These are phyloP conservation scores for Botrytis galanthina DNA, from an alignment of 2,329 filamentous ascomycete genomes.

Conservation along the genomic window DNA sequence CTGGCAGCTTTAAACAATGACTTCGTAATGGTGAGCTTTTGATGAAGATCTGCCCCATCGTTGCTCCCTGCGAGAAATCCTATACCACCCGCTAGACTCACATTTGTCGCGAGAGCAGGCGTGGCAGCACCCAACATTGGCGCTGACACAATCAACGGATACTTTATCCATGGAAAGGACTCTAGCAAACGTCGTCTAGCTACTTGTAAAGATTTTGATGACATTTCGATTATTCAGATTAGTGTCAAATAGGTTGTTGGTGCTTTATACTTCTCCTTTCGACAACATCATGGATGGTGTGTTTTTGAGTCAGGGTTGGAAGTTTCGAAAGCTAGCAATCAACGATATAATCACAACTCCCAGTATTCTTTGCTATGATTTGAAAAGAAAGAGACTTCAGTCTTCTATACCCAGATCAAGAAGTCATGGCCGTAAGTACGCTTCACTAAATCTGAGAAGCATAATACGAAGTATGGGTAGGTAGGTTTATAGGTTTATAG, in stretches of 20 bases:
- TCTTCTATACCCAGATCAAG: accelerated
- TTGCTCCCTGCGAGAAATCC: slow-evolving; percentile 47
- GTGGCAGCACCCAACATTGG: slow-evolving; percentile 67
- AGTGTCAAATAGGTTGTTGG: not conserved
- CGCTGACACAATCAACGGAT: slow-evolving; percentile 53
- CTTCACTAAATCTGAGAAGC: not conserved
- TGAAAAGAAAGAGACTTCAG: not conserved
- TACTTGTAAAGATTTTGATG: not conserved
- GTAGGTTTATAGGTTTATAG: too few species aligned
- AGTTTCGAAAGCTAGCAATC: not conserved
- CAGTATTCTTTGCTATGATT: too few species aligned
- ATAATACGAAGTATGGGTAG: too few species aligned
- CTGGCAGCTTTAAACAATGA: not conserved
- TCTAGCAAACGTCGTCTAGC: not conserved
- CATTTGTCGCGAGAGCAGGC: slow-evolving; percentile 54
- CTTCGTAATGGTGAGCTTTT: not conserved
- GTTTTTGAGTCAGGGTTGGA: not conserved
- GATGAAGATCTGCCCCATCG: slow-evolving; percentile 31
- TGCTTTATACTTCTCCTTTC: not conserved
- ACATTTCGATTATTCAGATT: not conserved
- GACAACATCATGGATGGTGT: not conserved
- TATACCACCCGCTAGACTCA: slow-evolving; percentile 55
- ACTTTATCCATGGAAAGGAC: slow-evolving; percentile 14
- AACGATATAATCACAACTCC: not conserved
- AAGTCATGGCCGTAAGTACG: too few species aligned